Percentiles rank a stretch among this genome's conserved stretches.
Evolutionary conservation across 2,329 filamentous ascomycete genomes (phyloP).

Genomic region (Acephala macrosclerotiorum): DNA sequence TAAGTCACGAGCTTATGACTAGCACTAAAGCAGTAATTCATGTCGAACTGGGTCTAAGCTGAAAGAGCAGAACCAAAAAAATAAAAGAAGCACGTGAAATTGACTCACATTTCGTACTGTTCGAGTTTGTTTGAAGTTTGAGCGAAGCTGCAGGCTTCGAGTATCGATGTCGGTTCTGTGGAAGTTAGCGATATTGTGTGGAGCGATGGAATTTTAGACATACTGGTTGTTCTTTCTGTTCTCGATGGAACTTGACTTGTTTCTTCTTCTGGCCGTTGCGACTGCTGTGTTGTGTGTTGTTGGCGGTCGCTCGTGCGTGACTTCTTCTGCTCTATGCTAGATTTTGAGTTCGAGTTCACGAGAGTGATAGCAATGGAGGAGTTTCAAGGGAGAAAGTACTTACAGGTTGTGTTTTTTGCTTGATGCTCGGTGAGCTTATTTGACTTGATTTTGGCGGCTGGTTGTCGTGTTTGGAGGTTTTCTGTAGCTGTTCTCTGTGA

Average conservation of each 20-base stretch:
- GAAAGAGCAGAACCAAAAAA: neutral
- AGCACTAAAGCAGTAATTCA: neutral
- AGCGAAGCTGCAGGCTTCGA: neutral
- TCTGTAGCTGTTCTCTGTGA: neutral
- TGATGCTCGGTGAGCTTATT: neutral
- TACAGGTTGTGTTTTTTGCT: neutral
- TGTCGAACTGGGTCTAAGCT: neutral
- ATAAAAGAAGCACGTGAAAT: neutral
- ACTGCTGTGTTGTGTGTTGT: neutral
- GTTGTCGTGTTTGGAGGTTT: neutral
- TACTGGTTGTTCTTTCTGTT: neutral
- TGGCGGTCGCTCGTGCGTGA: neutral
- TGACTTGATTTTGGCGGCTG: neutral
- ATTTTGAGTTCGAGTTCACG: neutral
- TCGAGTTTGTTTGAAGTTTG: neutral
- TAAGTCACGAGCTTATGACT: neutral
- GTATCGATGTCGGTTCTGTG: neutral
- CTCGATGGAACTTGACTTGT: no score
- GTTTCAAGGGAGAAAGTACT: neutral
- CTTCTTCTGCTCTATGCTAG: neutral
- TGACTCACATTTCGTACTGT: neutral
- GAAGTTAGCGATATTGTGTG: neutral
- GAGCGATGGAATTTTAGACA: neutral
- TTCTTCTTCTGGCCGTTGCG: neutral
- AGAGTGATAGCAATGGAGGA: neutral